Evolutionary conservation across 2,329 filamentous ascomycete species (phyloP).

Genomic region (Cladosporium sp.): DNA sequence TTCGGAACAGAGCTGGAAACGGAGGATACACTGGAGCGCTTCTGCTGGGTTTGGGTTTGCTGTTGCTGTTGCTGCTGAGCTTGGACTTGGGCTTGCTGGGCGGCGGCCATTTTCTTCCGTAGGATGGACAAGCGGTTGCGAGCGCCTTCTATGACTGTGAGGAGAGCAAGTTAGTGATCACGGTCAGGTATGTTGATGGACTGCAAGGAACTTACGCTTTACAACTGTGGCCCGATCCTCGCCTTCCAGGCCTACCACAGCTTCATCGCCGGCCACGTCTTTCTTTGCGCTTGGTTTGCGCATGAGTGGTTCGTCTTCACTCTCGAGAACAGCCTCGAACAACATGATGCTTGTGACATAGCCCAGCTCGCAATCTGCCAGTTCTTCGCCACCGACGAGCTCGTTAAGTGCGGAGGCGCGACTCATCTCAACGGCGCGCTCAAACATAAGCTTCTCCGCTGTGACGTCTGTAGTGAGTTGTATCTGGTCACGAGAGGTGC

Average conservation of each 20-base stretch:
- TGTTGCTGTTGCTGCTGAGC: background rate
- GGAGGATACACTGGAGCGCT: conserved; percentile 7
- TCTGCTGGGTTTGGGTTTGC: background rate
- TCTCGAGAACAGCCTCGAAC: conserved; percentile 89
- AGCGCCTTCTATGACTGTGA: conserved; percentile 43
- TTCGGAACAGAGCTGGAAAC: conserved; percentile 10
- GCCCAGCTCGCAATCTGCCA: conserved; percentile 81
- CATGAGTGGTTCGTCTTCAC: conserved; percentile 57
- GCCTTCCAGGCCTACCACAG: conserved; percentile 50
- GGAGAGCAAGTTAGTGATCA: conserved; percentile 21
- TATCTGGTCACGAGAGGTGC: conserved; percentile 71
- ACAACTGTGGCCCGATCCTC: conserved; percentile 70
- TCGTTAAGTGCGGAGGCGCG: conserved; percentile 91
- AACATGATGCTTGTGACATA: conserved; percentile 92
- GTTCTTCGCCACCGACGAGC: conserved; percentile 76
- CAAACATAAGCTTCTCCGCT: conserved; percentile 96
- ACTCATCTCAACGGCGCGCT: conserved; percentile 95
- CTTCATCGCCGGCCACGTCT: conserved; percentile 43
- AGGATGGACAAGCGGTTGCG: conserved; percentile 38
- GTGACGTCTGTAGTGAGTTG: conserved; percentile 83
- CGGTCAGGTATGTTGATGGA: background rate
- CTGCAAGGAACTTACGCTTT: conserved; percentile 50
- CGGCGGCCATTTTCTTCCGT: conserved; percentile 39
- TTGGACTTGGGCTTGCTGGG: conserved; percentile 6
- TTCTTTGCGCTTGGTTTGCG: conserved; percentile 42